Evolutionary conservation across 2,329 filamentous ascomycete genomes (phyloP), one percentile per base, ranked within the genome.

Genomic region (Dothidotthia symphoricarpi): DNA sequence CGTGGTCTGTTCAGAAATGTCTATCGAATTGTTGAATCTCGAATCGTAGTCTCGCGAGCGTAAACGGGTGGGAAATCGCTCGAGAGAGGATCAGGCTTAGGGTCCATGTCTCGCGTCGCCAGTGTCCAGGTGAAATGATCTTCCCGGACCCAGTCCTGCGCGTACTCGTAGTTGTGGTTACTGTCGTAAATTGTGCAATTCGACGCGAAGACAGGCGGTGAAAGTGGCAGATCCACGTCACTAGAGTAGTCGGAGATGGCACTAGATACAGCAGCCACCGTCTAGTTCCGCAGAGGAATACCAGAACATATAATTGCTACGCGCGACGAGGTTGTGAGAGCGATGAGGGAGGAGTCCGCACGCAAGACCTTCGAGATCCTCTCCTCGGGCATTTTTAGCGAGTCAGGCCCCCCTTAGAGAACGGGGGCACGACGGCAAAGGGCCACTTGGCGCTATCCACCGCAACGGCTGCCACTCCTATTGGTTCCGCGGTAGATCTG

Each of bases 31-130:
- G 19, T 22, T 32, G 31, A 36, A 25, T 28, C 19, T 45, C 29
- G 36, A 26, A 32, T 26, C 28, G 35, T 33, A 17, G 43, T 30
- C 48, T 47, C 47, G 51, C 52, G 52, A 40, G 51, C 42, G 44
- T 58, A 63, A 12, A 57, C 34, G 7, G 61, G 60, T 30, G 61
- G 57, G 31, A 57, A 64, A 46, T 64, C 62, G 54, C 59, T 64
- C 48, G 59, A 53, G 34, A 64, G 58, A 54, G 62, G 59, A 31
- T 64, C 60, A 39, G 34, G 33, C 41, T 63, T 59, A 19, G 58
- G 63, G 47, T 62, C 63, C 63, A 66, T 66, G 34, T 51, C 55
- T 53, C 38, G 42, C 28, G 30, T 19, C n/a, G 27, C 35, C 34
- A 17, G 19, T 16, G n/a, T 13, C 19, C 9, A 22, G 19, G 9